A percentile compares a stretch with the other conserved stretches of the same genome.
phyloP scores from a whole-genome alignment of 2,329 filamentous ascomycete genomes.

The Coniochaeta pulveracea region DNA sequence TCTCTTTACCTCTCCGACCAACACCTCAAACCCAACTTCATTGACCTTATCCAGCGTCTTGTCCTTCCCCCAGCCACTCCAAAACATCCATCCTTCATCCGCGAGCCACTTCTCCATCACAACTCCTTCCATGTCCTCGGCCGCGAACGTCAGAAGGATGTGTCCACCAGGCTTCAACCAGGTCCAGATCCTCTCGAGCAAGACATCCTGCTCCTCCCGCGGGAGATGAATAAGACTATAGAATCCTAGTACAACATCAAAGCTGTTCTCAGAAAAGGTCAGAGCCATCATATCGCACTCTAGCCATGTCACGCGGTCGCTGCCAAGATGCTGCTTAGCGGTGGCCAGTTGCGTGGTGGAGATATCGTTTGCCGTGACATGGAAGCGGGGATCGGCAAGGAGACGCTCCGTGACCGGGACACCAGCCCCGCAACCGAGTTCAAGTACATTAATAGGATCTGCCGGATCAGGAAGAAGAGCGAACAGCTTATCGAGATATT shows the following conservation, averaged over 20 bases:
- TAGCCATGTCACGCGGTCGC: conserved; percentile 14
- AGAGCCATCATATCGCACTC: conserved; percentile 28
- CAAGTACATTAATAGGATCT: conserved; percentile 18
- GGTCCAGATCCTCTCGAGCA: conserved; percentile 28
- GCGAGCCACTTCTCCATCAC: conserved; percentile 25
- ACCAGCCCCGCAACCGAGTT: conserved; percentile 30
- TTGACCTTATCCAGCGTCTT: conserved; percentile 18
- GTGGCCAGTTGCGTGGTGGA: conserved; percentile 25
- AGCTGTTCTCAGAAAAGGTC: conserved; percentile 16
- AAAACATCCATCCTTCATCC: conserved; percentile 30
- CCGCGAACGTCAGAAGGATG: conserved; percentile 35
- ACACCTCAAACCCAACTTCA: conserved; percentile 20
- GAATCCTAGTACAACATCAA: conserved; percentile 39
- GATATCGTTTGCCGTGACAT: conserved; percentile 28
- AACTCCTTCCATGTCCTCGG: conserved; percentile 14
- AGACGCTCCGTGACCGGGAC: conserved; percentile 23
- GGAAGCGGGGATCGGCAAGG: conserved; percentile 12
- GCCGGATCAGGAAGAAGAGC: conserved; percentile 10
- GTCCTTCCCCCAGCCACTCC: conserved; percentile 27
- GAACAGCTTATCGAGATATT: conserved; percentile 22
- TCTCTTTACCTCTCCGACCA: conserved; percentile 16
- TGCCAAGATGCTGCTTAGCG: conserved; percentile 15
- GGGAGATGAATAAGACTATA: conserved; percentile 46
- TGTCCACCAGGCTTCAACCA: conserved; percentile 42
- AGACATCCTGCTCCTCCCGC: conserved; percentile 31